phyloP scores from a whole-genome alignment of 2,329 filamentous ascomycete species.

The Sclerotinia nivalis region DNA sequence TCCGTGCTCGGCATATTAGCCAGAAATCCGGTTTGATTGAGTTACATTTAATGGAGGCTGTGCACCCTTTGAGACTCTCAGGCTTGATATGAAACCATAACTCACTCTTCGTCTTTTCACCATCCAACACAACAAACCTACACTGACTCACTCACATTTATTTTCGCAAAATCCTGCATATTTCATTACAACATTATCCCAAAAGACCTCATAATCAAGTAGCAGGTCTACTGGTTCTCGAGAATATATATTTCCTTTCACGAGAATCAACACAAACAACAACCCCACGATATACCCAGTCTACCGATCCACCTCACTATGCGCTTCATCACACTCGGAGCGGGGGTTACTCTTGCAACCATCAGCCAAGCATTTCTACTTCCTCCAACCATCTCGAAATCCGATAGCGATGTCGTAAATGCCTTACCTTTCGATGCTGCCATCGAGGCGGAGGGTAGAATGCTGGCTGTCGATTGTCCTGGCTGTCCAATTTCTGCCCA shows the following conservation, averaged over 20 bases:
- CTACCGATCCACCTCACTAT: constrained; percentile 28
- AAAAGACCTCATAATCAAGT: neutral
- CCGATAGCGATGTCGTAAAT: constrained; percentile 48
- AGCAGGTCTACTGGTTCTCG: constrained; percentile 6
- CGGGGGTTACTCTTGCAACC: constrained; percentile 30
- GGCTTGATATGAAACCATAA: constrained; percentile 4
- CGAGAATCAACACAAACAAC: neutral
- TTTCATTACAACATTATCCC: neutral
- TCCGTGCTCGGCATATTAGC: neutral
- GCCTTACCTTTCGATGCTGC: constrained; percentile 46
- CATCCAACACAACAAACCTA: constrained; percentile 9
- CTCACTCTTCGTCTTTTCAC: neutral
- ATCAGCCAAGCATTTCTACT: constrained; percentile 52
- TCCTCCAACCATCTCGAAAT: constrained; percentile 50
- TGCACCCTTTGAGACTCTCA: constrained; percentile 6
- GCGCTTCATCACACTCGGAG: constrained; percentile 32
- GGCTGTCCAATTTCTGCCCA: constrained; percentile 50
- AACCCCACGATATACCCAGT: constrained; percentile 10
- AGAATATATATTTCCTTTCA: neutral
- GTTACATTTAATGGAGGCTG: constrained; percentile 4
- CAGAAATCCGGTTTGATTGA: neutral
- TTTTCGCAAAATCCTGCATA: neutral
- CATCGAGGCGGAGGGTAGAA: constrained; percentile 43
- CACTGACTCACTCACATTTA: neutral
- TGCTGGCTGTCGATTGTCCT: constrained; percentile 54